phyloP scores from a whole-genome alignment of 1,284 basidiomycete species.

The Puccinia novopanici region DNA sequence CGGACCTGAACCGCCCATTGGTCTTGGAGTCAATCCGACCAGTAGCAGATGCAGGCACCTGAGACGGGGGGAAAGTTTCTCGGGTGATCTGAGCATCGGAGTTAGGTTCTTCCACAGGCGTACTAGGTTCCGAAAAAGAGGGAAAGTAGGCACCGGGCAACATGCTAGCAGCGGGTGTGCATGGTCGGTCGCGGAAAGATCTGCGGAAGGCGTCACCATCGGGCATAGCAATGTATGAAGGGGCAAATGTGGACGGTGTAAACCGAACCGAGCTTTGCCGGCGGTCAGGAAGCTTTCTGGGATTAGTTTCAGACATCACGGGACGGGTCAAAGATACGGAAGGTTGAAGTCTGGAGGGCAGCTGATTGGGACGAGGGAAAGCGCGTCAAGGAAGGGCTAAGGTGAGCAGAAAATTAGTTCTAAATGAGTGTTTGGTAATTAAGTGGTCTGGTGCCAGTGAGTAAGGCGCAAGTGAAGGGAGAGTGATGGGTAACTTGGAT shows the following conservation, averaged over 20 bases:
- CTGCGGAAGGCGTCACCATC: conserved; percentile 2
- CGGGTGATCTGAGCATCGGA: background rate
- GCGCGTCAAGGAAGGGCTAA: background rate
- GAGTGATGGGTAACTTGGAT: background rate
- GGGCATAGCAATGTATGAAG: conserved; percentile 9
- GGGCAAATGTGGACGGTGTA: conserved; percentile 14
- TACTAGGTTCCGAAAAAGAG: conserved; percentile 24
- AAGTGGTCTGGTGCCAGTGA: background rate
- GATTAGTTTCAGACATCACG: conserved; percentile 32
- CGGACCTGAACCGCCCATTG: background rate
- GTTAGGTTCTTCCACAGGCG: conserved; percentile 8
- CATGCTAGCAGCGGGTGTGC: conserved; percentile 33
- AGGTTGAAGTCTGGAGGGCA: background rate
- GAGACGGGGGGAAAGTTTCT: background rate
- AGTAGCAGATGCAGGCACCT: background rate
- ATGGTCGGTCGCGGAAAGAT: conserved; percentile 39
- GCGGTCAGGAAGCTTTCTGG: conserved; percentile 18
- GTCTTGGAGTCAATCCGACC: background rate
- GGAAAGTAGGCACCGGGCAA: conserved; percentile 43
- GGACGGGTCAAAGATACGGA: background rate
- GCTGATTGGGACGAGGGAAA: background rate
- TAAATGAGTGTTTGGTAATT: background rate
- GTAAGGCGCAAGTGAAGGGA: background rate
- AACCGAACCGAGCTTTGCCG: conserved; percentile 43
- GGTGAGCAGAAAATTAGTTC: background rate